Evolutionary conservation across 176 grass and related monocot genomes (phyloP), one percentile per base, ranked within the genome.

Genomic region (Echinochloa phyllopogon): DNA sequence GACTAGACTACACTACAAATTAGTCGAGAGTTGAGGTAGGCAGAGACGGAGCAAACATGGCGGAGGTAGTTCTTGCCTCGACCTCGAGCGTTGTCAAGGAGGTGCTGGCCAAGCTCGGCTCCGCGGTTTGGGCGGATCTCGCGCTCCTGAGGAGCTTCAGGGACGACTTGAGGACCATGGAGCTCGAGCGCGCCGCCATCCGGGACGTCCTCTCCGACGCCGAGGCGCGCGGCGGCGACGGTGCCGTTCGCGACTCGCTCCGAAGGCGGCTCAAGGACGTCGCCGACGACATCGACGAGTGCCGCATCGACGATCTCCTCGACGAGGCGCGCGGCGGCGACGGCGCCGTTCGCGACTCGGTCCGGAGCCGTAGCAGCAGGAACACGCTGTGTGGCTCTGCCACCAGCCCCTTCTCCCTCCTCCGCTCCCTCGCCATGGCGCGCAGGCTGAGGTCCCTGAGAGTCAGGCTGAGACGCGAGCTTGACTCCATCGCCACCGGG

Each of bases 81-180:
- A n/a, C 69, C 43, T 64, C 57, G 27, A 74, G 69, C 57, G 64
- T 83, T 24, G 79, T 87, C 41, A 60, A 69, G 33, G 72, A 25
- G 33, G 86, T 83, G 42, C 63, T 88, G 65, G 52, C 33, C 15
- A 76, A 87, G 63, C 40, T 87, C 44, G 79, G n/a, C 43, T 77
- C 63, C 52, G 29, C 33, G 15, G 56, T 83, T 25, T 77, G 72
- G 79, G 52, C 50, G 42, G 72, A 87, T 51, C 50, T 77, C 16
- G 62, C 72, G 21, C 72, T 87, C 25, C 79, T 75, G 61, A 48
- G 60, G 50, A 87, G 78, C 48, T 86, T 87, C 74, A 74, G n/a
- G 79, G 27, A 58, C 7, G 77, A 89, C 73, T 70, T 89, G 49
- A 86, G 23, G 24, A 71, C 69, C 58, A 83, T 86, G 84, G 66